A percentile compares a stretch with the other conserved stretches of the same genome.
These are phyloP conservation scores for Candida suzukii DNA, from an alignment of 805 yeast species.

Conservation along the genomic window DNA sequence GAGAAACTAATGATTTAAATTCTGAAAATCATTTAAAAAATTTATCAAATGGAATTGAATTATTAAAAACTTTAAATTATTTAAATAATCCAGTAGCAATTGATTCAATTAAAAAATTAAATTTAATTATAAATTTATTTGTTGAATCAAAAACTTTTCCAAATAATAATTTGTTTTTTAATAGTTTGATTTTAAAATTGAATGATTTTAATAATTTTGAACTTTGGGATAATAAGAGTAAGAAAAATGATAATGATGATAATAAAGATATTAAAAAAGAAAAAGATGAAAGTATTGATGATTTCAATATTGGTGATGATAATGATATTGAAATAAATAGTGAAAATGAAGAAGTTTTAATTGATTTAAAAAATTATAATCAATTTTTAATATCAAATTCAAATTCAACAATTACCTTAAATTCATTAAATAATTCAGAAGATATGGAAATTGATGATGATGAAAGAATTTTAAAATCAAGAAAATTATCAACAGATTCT, in stretches of 20 bases:
- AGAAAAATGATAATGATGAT: slow-evolving; percentile 2
- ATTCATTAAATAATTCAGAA: background rate
- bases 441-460: background rate
- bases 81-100: slow-evolving; percentile 21
- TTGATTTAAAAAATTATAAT: background rate
- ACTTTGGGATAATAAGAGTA: background rate
- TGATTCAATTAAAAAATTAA: slow-evolving; percentile 18
- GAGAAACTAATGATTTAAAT: background rate
- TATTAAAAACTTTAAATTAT: slow-evolving; percentile 20
- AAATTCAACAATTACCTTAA: slow-evolving; percentile 9
- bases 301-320: background rate
- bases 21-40: background rate
- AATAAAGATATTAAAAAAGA: background rate
- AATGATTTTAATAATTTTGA: slow-evolving; percentile 4
- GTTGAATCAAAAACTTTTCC: slow-evolving; percentile 9
- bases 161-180: slow-evolving; percentile 1
- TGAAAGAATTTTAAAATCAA: background rate
- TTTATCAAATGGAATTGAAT: slow-evolving; percentile 15
- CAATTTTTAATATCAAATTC: slow-evolving; percentile 9
- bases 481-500: background rate
- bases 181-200: slow-evolving; percentile 8
- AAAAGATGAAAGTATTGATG: no score
- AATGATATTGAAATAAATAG: slow-evolving; percentile 5
- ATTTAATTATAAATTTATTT: slow-evolving; percentile 14
- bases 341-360: background rate